A percentile compares a stretch with the other conserved stretches of the same genome.
These are phyloP conservation scores for Apophysomyces elegans DNA, from an alignment of 371 early-diverging fungal genomes.

Conservation along the genomic window DNA sequence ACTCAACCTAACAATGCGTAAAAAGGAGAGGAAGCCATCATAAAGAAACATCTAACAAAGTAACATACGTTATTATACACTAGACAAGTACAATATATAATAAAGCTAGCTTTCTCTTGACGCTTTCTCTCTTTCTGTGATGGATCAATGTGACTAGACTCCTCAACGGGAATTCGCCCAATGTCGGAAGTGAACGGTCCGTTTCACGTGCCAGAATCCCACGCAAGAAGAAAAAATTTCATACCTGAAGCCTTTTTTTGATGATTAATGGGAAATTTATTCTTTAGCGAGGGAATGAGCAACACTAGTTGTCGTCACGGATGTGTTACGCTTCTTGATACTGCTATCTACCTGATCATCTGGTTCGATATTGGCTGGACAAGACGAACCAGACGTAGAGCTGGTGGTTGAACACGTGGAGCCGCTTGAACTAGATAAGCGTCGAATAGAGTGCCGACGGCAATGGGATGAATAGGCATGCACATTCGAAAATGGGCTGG, in stretches of 20 bases:
- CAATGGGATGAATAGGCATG: conserved; percentile 18
- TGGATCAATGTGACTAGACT: too few species aligned
- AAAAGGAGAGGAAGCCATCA: not conserved
- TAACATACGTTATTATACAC: too few species aligned
- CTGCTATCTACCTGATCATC: conserved; percentile 17
- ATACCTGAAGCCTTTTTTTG: not conserved
- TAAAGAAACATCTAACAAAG: too few species aligned
- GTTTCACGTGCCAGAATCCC: conserved; percentile 10
- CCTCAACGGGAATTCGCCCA: too few species aligned
- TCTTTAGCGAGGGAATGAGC: conserved; percentile 2
- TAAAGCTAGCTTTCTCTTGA: too few species aligned
- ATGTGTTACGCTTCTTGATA: conserved; percentile 22
- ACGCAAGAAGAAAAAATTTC: not conserved
- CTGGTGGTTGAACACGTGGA: conserved; percentile 29
- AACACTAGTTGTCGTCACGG: conserved; percentile 6
- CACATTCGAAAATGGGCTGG: conserved; percentile 3
- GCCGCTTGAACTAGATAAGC: conserved; percentile 42
- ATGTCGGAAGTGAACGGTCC: conserved; percentile 7
- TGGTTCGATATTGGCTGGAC: conserved; percentile 5
- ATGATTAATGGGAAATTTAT: conserved; percentile 6
- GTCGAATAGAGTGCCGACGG: conserved; percentile 22
- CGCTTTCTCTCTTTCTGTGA: too few species aligned
- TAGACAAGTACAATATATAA: too few species aligned
- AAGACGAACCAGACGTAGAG: conserved; percentile 10
- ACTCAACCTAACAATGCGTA: not conserved